Evolutionary conservation across 495 filamentous ascomycete species (phyloP).

Genomic region (Hypoxylon intermedium): DNA sequence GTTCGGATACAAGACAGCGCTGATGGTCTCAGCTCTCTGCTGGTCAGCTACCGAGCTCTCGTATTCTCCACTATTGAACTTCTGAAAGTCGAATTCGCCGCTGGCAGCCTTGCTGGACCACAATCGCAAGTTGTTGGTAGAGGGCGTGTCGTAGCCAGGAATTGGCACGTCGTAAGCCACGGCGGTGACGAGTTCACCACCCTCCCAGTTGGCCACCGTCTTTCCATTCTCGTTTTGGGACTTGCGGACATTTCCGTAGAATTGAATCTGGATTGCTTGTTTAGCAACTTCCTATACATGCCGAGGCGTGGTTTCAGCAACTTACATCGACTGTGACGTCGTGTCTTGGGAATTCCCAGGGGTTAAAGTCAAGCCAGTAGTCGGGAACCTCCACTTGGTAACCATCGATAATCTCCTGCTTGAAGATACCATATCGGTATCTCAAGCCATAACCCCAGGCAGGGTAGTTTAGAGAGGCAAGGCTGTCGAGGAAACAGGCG

Average conservation of each 20-base stretch:
- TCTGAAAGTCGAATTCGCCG: constrained; percentile 98
- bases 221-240: constrained; percentile 77
- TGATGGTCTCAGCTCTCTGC: constrained; percentile 96
- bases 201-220: constrained; percentile 77
- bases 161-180: constrained; percentile 96
- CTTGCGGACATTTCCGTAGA: constrained; percentile 84
- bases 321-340: constrained; percentile 86
- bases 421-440: constrained; percentile 98
- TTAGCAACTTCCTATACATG: constrained; percentile 7
- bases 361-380: constrained; percentile 99
- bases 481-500: constrained; percentile 94
- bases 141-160: constrained; percentile 85
- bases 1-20: constrained; percentile 95
- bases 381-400: constrained; percentile 98
- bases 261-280: constrained; percentile 70
- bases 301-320: neutral
- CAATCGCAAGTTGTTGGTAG: constrained; percentile 93
- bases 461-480: constrained; percentile 92
- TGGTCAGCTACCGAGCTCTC: constrained; percentile 96
- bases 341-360: constrained; percentile 96
- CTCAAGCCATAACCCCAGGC: constrained; percentile 97
- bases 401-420: constrained; percentile 97
- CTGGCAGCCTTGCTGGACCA: constrained; percentile 98
- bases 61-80: constrained; percentile 98
- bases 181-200: constrained; percentile 89